These are phyloP conservation scores for Dryas integrifolia DNA, from an alignment of 331 rosid genomes.

Conservation along the genomic window DNA sequence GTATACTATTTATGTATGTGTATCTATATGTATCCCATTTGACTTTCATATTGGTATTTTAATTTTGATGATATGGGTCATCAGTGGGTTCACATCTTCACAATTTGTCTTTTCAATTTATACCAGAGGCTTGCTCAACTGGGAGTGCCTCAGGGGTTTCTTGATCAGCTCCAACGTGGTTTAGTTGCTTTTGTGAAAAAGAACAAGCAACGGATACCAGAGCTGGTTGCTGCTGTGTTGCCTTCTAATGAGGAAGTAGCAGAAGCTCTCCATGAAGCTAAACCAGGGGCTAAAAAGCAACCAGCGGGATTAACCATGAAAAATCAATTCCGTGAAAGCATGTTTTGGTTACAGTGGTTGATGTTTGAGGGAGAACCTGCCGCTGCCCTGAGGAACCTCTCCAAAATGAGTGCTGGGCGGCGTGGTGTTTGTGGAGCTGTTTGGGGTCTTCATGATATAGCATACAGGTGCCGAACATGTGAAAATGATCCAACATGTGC, in stretches of 20 bases:
- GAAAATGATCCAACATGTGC: slow-evolving; percentile 93
- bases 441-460: slow-evolving; percentile 82
- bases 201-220: slow-evolving; percentile 38
- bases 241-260: slow-evolving; percentile 68
- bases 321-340: slow-evolving; percentile 50
- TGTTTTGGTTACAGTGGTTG: slow-evolving; percentile 90
- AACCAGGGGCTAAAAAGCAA: slow-evolving; percentile 34
- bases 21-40: background rate
- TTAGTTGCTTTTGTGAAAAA: slow-evolving; percentile 61
- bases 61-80: background rate
- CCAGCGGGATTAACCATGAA: slow-evolving; percentile 36
- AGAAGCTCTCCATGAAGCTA: slow-evolving; percentile 42
- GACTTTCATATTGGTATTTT: background rate
- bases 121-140: slow-evolving; percentile 64
- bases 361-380: slow-evolving; percentile 86
- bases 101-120: slow-evolving; percentile 16
- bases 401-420: slow-evolving; percentile 63
- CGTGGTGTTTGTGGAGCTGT: slow-evolving; percentile 94
- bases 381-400: slow-evolving; percentile 46
- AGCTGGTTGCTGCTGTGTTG: slow-evolving; percentile 61
- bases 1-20: background rate
- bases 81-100: slow-evolving; percentile 16
- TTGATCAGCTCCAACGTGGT: slow-evolving; percentile 48
- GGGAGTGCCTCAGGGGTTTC: slow-evolving; percentile 69
- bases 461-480: slow-evolving; percentile 87